Percentiles rank a stretch among this genome's conserved stretches.
Conservation (phyloP, 225 moss, liverwort and hornwort genomes). For the Rhytidiadelphus loreus region DNA sequence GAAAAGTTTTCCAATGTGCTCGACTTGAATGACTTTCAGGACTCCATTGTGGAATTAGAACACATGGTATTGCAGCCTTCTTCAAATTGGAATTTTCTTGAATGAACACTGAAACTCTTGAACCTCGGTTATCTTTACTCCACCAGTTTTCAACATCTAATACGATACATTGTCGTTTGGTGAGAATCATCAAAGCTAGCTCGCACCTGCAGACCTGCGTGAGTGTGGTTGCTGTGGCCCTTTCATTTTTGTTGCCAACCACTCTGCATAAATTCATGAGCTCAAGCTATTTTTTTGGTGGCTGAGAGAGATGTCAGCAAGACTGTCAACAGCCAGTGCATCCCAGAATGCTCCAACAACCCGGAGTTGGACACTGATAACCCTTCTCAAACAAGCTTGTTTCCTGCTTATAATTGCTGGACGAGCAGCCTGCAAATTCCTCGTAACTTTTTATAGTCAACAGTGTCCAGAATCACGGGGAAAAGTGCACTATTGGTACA, state of each 20-base stretch:
- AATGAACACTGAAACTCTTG: background rate
- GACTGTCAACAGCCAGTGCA: background rate
- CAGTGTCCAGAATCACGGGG: no score
- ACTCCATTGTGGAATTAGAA: background rate
- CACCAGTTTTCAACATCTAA: no score
- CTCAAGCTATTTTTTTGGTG: background rate
- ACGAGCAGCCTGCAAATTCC: background rate
- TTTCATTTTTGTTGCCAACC: background rate
- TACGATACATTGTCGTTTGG: background rate
- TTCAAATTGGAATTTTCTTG: background rate
- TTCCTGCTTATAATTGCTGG: background rate
- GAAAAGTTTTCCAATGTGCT: background rate
- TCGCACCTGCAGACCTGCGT: background rate
- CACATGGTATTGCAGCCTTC: no score
- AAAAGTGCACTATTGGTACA: no score
- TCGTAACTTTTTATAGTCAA: background rate
- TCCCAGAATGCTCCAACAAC: background rate
- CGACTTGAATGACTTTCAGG: background rate
- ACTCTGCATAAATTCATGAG: background rate
- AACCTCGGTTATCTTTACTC: background rate
- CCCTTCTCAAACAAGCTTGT: background rate
- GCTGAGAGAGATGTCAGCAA: background rate
- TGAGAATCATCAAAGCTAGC: no score
- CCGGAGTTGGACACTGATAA: background rate
- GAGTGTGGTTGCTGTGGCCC: background rate